Evolutionary conservation across 371 early-diverging fungal species (phyloP), one percentile per base, ranked within the genome.

Genomic region (Lichtheimia ornata): DNA sequence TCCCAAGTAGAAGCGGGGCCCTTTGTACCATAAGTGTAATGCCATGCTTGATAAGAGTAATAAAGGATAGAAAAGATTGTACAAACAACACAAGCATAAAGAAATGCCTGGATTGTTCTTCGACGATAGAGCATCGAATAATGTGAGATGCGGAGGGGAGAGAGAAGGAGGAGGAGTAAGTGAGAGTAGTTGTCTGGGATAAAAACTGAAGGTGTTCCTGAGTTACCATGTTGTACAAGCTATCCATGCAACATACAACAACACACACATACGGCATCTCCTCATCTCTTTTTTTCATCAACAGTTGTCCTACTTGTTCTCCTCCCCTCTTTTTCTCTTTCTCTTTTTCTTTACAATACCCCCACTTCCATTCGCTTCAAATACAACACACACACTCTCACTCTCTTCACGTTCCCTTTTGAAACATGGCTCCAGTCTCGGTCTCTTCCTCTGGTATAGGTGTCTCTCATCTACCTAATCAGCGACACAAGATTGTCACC

Each of bases 391-490:
- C 40, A 27, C 45, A 15, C 52, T 53, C 40, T 41, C 24, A 25
- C 27, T 44, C 14, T 66, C 27, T 57, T 58, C 40, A 42, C 42
- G 22, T 22, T 56, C 53, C 42, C 28, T 15, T 47, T 22, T 55
- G 52, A 43, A 44, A 11, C n/a, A 84, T 86, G 83, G 66, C 82
- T 47, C 69, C 81, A 57, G 56, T 77, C 56, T 68, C 82, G 54
- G 73, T 77, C 61, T 75, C 83, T 63, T 72, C 86, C 63, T 63
- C 71, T 20, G 90, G 88, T 65, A 91, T 97, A 64, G 99, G 99
- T 60, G 91, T 99, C 64, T 94, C 97, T 65, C 96, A 97, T 83
- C 81, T 99, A 65, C 99, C 99, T 56, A 97, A 98, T 85, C 98
- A 98, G 80, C 79, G 88, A 63, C 97, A 97, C 79, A 91, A 91